These are phyloP conservation scores for Calonectria crousiana DNA, from an alignment of 2,329 filamentous ascomycete species.

Conservation along the genomic window DNA sequence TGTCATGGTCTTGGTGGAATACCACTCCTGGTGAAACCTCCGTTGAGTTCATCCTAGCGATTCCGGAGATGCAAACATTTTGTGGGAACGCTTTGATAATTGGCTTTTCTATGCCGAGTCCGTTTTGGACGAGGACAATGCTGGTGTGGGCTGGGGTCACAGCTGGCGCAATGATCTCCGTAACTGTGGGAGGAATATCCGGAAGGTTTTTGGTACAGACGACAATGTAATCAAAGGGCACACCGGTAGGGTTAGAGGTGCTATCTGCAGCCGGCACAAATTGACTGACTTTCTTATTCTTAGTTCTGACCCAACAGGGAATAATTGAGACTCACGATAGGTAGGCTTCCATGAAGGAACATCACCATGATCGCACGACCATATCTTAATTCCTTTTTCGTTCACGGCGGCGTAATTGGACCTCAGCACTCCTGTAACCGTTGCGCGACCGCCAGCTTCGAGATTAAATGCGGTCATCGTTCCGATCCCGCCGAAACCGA, in stretches of 20 bases:
- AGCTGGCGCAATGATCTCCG: slow-evolving; percentile 63
- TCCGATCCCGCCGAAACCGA: not conserved
- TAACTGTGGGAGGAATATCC: slow-evolving; percentile 61
- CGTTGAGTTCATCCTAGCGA: slow-evolving; percentile 64
- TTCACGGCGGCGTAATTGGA: not conserved
- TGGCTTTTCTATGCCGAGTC: slow-evolving; percentile 70
- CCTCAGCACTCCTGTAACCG: not conserved
- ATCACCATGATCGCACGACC: not conserved
- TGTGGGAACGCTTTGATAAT: slow-evolving; percentile 61
- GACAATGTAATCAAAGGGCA: slow-evolving; percentile 66
- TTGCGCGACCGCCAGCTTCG: not conserved
- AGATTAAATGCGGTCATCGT: not conserved
- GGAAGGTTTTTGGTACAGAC: slow-evolving; percentile 69
- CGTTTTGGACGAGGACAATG: slow-evolving; percentile 71
- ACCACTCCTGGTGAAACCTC: slow-evolving; percentile 34
- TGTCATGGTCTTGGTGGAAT: slow-evolving; percentile 4
- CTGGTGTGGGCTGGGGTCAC: slow-evolving; percentile 62
- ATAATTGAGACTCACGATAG: not conserved
- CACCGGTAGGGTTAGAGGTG: not conserved
- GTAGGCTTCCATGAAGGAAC: not conserved
- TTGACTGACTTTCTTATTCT: not conserved
- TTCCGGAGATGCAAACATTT: slow-evolving; percentile 64
- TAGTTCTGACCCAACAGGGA: not conserved
- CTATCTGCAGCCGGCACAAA: not conserved
- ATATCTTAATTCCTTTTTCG: not conserved